Percentiles rank a stretch among this genome's conserved stretches.
These are phyloP conservation scores for Anacardium occidentale DNA, from an alignment of 345 rosid species.

Conservation along the genomic window DNA sequence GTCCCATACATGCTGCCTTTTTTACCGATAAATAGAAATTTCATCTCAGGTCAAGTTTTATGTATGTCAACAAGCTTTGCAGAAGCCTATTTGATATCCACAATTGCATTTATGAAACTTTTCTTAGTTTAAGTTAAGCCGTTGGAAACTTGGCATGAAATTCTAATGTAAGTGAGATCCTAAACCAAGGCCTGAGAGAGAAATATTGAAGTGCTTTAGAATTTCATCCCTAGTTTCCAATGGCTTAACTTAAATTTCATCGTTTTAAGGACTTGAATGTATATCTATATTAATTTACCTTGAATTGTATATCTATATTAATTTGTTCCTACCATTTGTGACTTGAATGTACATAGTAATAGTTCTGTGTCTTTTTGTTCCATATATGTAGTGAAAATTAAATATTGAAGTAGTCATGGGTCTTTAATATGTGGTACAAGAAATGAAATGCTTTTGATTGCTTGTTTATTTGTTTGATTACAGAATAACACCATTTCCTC, in stretches of 20 bases:
- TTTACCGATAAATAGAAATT: constrained; percentile 7
- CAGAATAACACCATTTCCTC: neutral
- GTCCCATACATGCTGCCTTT: neutral
- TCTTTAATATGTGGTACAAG: neutral
- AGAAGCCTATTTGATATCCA: neutral
- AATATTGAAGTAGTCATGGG: neutral
- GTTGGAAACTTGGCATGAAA: neutral
- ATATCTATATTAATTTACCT: no score
- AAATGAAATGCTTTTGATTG: neutral
- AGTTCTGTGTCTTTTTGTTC: neutral
- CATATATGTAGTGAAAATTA: neutral
- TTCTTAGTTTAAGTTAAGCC: neutral
- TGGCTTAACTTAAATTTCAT: no score
- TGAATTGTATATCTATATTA: neutral
- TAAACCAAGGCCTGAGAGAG: neutral
- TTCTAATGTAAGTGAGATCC: neutral
- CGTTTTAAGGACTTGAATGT: no score
- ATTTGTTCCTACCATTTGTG: neutral
- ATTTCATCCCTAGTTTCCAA: no score
- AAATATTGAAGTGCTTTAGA: neutral
- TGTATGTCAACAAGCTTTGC: neutral
- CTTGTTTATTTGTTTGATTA: constrained; percentile 10
- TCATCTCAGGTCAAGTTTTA: neutral
- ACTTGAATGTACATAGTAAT: neutral
- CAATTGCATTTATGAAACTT: neutral